Evolutionary conservation across 2,329 filamentous ascomycete species (phyloP), one percentile per base, ranked within the genome.

Genomic region (Bisporella sp.): DNA sequence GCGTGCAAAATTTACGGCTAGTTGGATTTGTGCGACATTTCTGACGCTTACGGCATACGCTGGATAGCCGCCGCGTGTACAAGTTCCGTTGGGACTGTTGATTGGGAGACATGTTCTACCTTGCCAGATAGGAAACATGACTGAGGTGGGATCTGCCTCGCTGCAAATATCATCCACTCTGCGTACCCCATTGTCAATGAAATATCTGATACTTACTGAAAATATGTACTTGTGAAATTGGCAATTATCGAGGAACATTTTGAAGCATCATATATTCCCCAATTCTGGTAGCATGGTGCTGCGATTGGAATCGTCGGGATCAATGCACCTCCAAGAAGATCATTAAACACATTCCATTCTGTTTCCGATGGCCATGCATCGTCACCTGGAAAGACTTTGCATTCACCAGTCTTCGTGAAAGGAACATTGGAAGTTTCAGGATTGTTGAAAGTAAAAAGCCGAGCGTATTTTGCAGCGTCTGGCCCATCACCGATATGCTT

Each of bases 121-220:
- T 58, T 35, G 72, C 72, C 44, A 78, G 63, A 62, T 72, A 74
- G 33, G 73, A 69, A 61, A 71, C 71, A 61, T 77, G 71, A 57
- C 69, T 65, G 62, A 68, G 72, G 51, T 75, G 67, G 57, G 59
- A 42, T 63, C 56, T 70, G 58, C 62, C 59, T 66, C 59, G 64
- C 62, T 63, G 59, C 6, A 28, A 41, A 49, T 32, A 53, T 68
- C 11, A 35, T 4, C n/a, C 9, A n/a, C 8, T 9, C 13, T 35
- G 13, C 32, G 37, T n/a, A n/a, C 35, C 37, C 31, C 31, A 5
- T 30, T 11, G 28, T 21, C 21, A 21, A 21, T 21, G 21, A 33
- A 6, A 45, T 5, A 33, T n/a, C 35, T 37, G 8, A 31, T 12
- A 52, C 56, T 46, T 62, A 59, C 63, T 73, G 69, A 50, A 69